Evolutionary conservation across 129 eudicot genomes (phyloP), one percentile per base, ranked within the genome.

Genomic region (Artemisia tridentata): DNA sequence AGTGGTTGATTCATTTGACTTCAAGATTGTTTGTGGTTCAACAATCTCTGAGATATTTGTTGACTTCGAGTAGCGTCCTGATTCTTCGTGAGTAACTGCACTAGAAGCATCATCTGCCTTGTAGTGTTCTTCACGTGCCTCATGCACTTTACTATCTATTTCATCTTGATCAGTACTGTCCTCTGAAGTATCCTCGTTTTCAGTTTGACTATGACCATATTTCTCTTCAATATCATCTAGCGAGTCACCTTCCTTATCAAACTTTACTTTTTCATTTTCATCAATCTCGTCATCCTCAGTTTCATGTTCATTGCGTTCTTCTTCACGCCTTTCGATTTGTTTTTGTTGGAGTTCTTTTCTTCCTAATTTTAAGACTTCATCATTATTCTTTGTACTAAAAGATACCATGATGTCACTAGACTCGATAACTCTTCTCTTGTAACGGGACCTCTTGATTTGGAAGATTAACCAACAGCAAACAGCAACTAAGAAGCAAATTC

Each of bases 71-170:
- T 8, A 45, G 12, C 17, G 19, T 65, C 23, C 70, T 19, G 18
- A 46, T 38, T 38, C 10, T 38, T 38, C 45, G 1, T 67, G 46
- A 49, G 47, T 67, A 67, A 67, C 72, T 49, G 59, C 72, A 2
- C 72, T 67, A 48, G 72, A 67, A 50, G 72, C 72, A 25, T 67
- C 72, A 9, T 67, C 72, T 27, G 72, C 72, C 10, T 23, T 67
- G 51, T 67, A 67, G 21, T 49, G 72, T 15, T 67, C 47, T 49
- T 67, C 72, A 12, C 47, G 72, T 3, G 59, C 69, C 38, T 65
- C 69, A 15, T 15, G 56, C n/a, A 15, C 19, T 13, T 15, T 51
- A 1, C 17, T 13, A 15, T 16, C 56, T 4, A 13, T 7, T 15
- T 51, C 56, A 51, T 51, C 56, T 13, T 16, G 56, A 16, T 51